These are phyloP conservation scores for Pichia sp. DNA, from an alignment of 1,139 yeast species.

Conservation along the genomic window DNA sequence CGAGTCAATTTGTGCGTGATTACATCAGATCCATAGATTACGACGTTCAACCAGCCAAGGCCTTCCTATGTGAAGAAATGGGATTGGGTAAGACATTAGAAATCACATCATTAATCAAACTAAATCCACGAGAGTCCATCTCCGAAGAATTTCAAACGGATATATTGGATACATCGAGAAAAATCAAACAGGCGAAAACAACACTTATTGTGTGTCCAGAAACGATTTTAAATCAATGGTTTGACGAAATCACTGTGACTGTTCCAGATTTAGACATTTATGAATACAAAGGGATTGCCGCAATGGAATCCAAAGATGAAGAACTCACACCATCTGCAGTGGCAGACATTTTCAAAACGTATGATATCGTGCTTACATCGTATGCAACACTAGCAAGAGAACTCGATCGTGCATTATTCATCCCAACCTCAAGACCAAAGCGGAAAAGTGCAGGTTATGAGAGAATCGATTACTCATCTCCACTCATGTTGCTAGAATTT, in stretches of 20 bases:
- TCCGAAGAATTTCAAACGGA: conserved; percentile 33
- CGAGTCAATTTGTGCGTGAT: conserved; percentile 34
- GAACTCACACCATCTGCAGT: conserved; percentile 41
- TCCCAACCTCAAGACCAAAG: conserved; percentile 57
- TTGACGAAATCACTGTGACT: conserved; percentile 61
- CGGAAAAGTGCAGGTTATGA: conserved; percentile 37
- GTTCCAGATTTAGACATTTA: conserved; percentile 58
- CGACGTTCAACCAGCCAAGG: conserved; percentile 49
- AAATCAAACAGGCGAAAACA: conserved; percentile 57
- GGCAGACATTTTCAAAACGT: conserved; percentile 32
- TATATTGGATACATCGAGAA: conserved; percentile 41
- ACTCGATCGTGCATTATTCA: conserved; percentile 76
- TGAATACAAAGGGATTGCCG: conserved; percentile 61
- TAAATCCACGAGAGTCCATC: conserved; percentile 46
- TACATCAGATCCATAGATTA: conserved; percentile 24
- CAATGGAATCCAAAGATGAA: conserved; percentile 27
- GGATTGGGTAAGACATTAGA: conserved; percentile 96
- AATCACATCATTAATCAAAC: conserved; percentile 58
- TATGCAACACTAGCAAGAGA: conserved; percentile 70
- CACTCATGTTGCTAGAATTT: conserved; percentile 79
- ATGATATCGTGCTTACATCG: conserved; percentile 81
- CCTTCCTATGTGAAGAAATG: conserved; percentile 90
- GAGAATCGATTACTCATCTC: conserved; percentile 65
- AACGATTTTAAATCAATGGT: conserved; percentile 83
- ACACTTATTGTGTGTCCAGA: conserved; percentile 85